These are phyloP conservation scores for Penicillium decumbens DNA, from an alignment of 2,329 filamentous ascomycete species.

Conservation along the genomic window DNA sequence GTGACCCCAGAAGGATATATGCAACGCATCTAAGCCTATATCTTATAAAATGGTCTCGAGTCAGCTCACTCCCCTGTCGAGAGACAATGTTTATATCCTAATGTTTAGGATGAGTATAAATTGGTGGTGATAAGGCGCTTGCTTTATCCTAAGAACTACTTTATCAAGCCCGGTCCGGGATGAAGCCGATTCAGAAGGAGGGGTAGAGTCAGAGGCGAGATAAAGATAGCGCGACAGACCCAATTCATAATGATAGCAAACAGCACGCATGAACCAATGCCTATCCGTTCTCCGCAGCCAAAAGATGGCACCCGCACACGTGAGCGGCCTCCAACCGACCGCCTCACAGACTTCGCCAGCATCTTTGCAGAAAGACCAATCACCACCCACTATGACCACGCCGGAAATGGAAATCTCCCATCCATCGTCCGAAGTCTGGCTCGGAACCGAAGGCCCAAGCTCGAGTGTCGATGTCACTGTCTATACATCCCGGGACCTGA, in stretches of 20 bases:
- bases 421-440: conserved; percentile 6
- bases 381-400: conserved; percentile 1
- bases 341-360: background rate
- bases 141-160: too few species aligned
- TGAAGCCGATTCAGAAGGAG: background rate
- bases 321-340: conserved; percentile 17
- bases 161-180: too few species aligned
- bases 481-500: background rate
- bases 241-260: background rate
- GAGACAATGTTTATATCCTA: too few species aligned
- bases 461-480: background rate
- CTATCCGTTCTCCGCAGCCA: background rate
- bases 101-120: too few species aligned
- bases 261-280: background rate
- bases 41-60: too few species aligned
- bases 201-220: background rate
- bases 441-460: conserved; percentile 3
- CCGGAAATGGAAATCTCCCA: conserved; percentile 11
- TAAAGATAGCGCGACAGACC: background rate
- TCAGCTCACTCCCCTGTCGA: too few species aligned
- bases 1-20: too few species aligned
- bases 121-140: too few species aligned
- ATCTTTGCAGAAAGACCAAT: conserved; percentile 8
- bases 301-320: conserved; percentile 14
- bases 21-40: too few species aligned